A percentile compares a stretch with the other conserved stretches of the same genome.
phyloP scores from a whole-genome alignment of 2,329 filamentous ascomycete genomes.

The Furcasterigmium furcatum region DNA sequence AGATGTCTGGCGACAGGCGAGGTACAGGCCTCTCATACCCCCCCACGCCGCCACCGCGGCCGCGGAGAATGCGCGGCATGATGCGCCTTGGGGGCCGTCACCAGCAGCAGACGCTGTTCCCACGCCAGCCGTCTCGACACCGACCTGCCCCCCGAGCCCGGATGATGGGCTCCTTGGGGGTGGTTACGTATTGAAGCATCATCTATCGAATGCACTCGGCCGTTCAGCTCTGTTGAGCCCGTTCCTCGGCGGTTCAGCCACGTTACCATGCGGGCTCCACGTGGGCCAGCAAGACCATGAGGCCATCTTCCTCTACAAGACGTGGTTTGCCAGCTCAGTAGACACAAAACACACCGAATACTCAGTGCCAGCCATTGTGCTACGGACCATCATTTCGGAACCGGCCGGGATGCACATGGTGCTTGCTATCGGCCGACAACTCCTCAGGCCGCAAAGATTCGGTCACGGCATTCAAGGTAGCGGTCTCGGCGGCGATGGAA shows the following conservation, averaged over 20 bases:
- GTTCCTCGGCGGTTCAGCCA: not conserved
- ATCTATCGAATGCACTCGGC: not conserved
- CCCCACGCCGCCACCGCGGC: not conserved
- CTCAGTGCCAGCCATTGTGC: conserved; percentile 29
- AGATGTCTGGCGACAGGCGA: not conserved
- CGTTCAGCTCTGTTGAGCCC: not conserved
- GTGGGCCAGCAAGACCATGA: conserved; percentile 26
- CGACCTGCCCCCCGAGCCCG: not conserved
- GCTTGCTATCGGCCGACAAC: conserved; percentile 22
- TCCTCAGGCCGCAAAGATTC: not conserved
- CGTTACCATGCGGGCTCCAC: conserved; percentile 3
- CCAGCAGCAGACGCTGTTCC: not conserved
- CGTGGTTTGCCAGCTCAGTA: conserved; percentile 26
- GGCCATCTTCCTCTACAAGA: conserved; percentile 30
- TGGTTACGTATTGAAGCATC: not conserved
- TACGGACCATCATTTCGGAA: conserved; percentile 24
- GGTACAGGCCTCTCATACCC: not conserved
- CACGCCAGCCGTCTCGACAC: not conserved
- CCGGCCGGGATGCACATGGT: conserved; percentile 32
- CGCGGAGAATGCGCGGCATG: not conserved
- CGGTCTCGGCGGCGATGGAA: not conserved
- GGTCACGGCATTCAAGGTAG: too few relatives aligned
- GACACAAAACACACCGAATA: conserved; percentile 33
- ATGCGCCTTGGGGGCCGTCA: not conserved
- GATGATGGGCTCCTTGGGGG: not conserved